phyloP scores from a whole-genome alignment of 2,329 filamentous ascomycete species.

The Arthrobotrys musiformis region DNA sequence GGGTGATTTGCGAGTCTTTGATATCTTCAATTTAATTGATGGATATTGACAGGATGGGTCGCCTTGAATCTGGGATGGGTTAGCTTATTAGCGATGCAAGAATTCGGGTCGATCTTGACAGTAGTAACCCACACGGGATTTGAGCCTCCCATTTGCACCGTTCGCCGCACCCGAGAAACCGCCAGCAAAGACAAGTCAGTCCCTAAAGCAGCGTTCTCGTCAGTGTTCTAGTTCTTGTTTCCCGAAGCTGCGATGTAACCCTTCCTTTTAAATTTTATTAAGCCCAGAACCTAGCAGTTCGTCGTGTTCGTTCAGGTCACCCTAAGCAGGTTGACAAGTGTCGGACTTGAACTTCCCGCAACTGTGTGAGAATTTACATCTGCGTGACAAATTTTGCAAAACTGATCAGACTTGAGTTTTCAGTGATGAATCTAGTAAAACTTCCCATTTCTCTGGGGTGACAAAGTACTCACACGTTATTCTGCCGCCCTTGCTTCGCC shows the following conservation, averaged over 20 bases:
- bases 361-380: slow-evolving; percentile 1
- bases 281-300: slow-evolving; percentile 1
- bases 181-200: slow-evolving; percentile 26
- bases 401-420: neutral
- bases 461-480: slow-evolving; percentile 32
- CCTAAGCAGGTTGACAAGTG: neutral
- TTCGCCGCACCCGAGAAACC: slow-evolving; percentile 22
- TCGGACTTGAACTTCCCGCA: neutral
- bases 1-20: slow-evolving; percentile 32
- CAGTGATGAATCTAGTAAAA: neutral
- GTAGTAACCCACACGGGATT: slow-evolving; percentile 7
- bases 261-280: slow-evolving; percentile 12
- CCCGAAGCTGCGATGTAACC: slow-evolving; percentile 42
- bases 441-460: neutral
- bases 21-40: neutral
- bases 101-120: slow-evolving; percentile 23
- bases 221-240: slow-evolving; percentile 26
- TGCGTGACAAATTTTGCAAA: neutral
- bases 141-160: slow-evolving; percentile 38
- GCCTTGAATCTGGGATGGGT: too few relatives aligned
- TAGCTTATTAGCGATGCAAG: slow-evolving; percentile 14
- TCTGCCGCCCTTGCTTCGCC: slow-evolving; percentile 1
- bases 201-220: slow-evolving; percentile 17
- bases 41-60: too few relatives aligned
- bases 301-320: neutral